These are phyloP conservation scores for Apiotrichum akiyoshidainum DNA, from an alignment of 1,284 basidiomycete species.

Conservation along the genomic window DNA sequence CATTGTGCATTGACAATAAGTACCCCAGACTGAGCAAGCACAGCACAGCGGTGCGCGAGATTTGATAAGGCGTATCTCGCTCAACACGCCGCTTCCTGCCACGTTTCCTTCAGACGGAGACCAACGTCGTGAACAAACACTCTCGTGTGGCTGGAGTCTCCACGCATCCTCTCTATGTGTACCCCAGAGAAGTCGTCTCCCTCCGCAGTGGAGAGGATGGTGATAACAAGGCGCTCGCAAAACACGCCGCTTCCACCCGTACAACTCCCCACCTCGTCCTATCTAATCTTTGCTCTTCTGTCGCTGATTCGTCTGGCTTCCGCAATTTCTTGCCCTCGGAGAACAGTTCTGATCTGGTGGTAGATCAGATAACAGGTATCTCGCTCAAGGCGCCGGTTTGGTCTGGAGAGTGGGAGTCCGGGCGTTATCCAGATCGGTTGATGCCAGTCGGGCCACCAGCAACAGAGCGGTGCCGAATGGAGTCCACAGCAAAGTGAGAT, in stretches of 20 bases:
- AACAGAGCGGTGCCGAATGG: too few species aligned
- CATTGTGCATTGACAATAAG: background rate
- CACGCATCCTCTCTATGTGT: background rate
- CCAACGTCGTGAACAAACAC: too few species aligned
- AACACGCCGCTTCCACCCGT: background rate
- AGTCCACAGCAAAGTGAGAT: too few species aligned
- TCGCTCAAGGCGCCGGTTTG: too few species aligned
- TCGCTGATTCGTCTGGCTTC: too few species aligned
- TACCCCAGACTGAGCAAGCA: background rate
- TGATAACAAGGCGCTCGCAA: background rate
- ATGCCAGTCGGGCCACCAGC: too few species aligned
- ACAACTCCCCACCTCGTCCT: background rate
- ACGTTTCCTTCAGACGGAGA: too few species aligned
- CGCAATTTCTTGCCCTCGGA: too few species aligned
- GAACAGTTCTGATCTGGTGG: too few species aligned
- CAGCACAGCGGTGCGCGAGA: background rate
- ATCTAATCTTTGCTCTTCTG: background rate
- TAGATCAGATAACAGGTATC: too few species aligned
- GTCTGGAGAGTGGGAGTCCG: too few species aligned
- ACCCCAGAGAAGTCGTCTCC: background rate
- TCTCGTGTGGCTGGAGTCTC: background rate
- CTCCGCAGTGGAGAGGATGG: background rate
- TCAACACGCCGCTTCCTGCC: background rate
- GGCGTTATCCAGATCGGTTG: too few species aligned
- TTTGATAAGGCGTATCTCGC: conserved; percentile 1